A percentile compares a stretch with the other conserved stretches of the same genome.
Conservation (phyloP, 805 yeast species). For the Ogataea minuta region DNA sequence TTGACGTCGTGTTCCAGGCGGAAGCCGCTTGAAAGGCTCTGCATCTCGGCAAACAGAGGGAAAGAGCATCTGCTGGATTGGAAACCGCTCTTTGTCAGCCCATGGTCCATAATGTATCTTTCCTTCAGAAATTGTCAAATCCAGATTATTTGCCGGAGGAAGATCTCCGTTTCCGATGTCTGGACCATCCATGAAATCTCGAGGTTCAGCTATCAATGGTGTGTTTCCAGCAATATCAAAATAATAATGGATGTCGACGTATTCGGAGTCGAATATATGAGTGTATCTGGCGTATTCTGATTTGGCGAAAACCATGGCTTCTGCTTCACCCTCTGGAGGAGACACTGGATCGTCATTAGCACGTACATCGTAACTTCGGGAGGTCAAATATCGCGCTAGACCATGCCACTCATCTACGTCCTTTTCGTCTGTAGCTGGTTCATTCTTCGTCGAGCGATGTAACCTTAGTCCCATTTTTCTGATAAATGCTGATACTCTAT, state of each 20-base stretch:
- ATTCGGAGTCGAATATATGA: constrained; percentile 60
- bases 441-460: neutral
- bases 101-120: constrained; percentile 90
- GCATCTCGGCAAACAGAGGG: constrained; percentile 67
- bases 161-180: constrained; percentile 59
- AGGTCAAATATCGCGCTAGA: constrained; percentile 60
- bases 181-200: constrained; percentile 37
- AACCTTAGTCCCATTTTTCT: constrained; percentile 2
- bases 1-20: constrained; percentile 52
- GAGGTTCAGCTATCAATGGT: constrained; percentile 36
- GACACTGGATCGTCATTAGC: constrained; percentile 15
- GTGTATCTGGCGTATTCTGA: constrained; percentile 85
- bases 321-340: constrained; percentile 5
- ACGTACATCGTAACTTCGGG: constrained; percentile 31
- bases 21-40: constrained; percentile 34
- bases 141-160: constrained; percentile 61
- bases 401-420: constrained; percentile 64
- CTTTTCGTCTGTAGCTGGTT: constrained; percentile 9
- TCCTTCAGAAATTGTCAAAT: constrained; percentile 55
- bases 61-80: constrained; percentile 61
- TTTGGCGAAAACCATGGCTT: constrained; percentile 36
- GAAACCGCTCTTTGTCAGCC: constrained; percentile 82
- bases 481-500: constrained; percentile 3
- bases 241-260: constrained; percentile 54
- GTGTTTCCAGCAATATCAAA: constrained; percentile 72